Evolutionary conservation across 176 grass and related monocot genomes (phyloP).

Genomic region (Avena sativa): DNA sequence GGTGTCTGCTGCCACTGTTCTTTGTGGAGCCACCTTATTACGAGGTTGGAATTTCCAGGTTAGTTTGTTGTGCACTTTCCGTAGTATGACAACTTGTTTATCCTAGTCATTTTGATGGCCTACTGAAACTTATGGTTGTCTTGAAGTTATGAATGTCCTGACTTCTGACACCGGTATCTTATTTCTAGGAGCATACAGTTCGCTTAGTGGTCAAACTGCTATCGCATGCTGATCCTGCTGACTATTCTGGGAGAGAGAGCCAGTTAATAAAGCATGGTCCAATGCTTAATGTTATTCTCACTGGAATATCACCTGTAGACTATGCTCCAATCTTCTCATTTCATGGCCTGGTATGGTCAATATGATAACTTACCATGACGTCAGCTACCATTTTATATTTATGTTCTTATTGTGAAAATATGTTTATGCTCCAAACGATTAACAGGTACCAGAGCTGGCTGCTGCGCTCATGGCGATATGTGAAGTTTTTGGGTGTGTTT

Average conservation of each 20-base stretch:
- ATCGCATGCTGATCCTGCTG: slow-evolving; percentile 68
- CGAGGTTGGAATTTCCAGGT: slow-evolving; percentile 99
- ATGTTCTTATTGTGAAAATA: slow-evolving; percentile 31
- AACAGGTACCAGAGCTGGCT: slow-evolving; percentile 92
- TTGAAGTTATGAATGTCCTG: slow-evolving; percentile 28
- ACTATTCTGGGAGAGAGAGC: slow-evolving; percentile 66
- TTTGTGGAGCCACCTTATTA: slow-evolving; percentile 91
- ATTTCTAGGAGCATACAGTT: slow-evolving; percentile 82
- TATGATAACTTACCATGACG: slow-evolving; percentile 22
- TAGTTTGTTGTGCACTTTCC: slow-evolving; percentile 29
- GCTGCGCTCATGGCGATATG: slow-evolving; percentile 92
- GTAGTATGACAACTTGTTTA: slow-evolving; percentile 16
- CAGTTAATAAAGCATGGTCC: slow-evolving; percentile 84
- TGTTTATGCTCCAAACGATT: slow-evolving; percentile 10
- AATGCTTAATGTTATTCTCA: slow-evolving; percentile 96
- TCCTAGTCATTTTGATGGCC: background rate
- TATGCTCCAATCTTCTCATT: slow-evolving; percentile 94
- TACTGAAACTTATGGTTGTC: slow-evolving; percentile 18
- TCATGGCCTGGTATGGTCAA: slow-evolving; percentile 85
- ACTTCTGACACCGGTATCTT: slow-evolving; percentile 33
- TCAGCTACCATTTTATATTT: slow-evolving; percentile 45
- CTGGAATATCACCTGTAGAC: slow-evolving; percentile 90
- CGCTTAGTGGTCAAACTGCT: slow-evolving; percentile 87
- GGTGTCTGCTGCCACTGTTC: slow-evolving; percentile 79
- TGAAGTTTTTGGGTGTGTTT: slow-evolving; percentile 84